Evolutionary conservation across 2,329 filamentous ascomycete species (phyloP).

Genomic region (Epichloe glyceriae): DNA sequence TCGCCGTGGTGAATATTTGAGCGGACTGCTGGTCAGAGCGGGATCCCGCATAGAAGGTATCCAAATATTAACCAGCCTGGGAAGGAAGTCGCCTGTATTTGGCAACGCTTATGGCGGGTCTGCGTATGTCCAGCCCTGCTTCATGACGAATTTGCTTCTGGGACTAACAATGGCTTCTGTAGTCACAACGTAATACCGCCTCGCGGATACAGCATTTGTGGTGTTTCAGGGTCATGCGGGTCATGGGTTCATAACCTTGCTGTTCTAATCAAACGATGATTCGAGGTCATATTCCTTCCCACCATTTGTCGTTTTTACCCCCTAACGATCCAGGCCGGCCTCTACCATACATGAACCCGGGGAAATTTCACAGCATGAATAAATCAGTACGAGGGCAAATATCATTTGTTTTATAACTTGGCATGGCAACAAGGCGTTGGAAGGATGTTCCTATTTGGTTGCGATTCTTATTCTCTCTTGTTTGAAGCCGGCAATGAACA

Average conservation of each 20-base stretch:
- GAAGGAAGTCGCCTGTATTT: constrained; percentile 74
- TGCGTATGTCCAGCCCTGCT: constrained; percentile 46
- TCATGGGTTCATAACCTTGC: constrained; percentile 78
- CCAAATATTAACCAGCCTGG: constrained; percentile 77
- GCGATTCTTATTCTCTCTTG: neutral
- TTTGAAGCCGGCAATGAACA: neutral
- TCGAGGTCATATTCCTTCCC: neutral
- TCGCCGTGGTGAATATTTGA: constrained; percentile 70
- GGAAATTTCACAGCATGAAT: neutral
- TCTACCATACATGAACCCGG: neutral
- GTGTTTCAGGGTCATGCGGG: constrained; percentile 70
- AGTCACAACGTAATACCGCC: constrained; percentile 85
- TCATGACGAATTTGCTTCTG: neutral
- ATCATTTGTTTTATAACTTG: neutral
- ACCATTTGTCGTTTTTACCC: neutral
- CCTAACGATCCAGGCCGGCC: neutral
- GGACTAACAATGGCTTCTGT: neutral
- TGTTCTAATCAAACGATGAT: constrained; percentile 45
- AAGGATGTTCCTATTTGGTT: neutral
- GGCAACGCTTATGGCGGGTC: constrained; percentile 71
- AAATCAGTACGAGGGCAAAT: neutral
- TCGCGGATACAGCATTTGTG: constrained; percentile 76
- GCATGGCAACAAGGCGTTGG: neutral
- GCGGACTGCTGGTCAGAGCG: constrained; percentile 72
- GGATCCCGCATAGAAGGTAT: constrained; percentile 79